A percentile compares a stretch with the other conserved stretches of the same genome.
Evolutionary conservation across 106 monocot genomes (phyloP).

Genomic region (Cymbidium sinense): DNA sequence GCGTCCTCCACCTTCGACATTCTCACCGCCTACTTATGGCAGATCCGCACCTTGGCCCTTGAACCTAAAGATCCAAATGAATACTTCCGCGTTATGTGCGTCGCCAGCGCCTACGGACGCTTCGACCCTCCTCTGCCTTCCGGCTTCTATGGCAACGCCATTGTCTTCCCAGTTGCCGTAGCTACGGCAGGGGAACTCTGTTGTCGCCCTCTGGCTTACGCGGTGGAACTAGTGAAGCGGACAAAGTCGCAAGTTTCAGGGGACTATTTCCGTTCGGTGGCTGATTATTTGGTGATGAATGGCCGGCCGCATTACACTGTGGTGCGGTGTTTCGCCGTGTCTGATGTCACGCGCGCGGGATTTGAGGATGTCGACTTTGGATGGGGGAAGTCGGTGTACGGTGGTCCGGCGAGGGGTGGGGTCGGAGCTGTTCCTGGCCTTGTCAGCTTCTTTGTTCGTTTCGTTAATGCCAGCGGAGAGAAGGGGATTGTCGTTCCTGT

Average conservation of each 20-base stretch:
- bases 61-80: conserved; percentile 11
- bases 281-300: conserved; percentile 45
- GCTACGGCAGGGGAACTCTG: conserved; percentile 31
- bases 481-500: conserved; percentile 44
- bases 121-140: conserved; percentile 17
- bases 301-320: conserved; percentile 42
- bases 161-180: conserved; percentile 42
- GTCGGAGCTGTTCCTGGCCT: conserved; percentile 43
- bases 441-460: conserved; percentile 44
- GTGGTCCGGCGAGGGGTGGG: conserved; percentile 41
- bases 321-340: conserved; percentile 33
- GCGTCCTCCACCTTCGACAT: conserved; percentile 21
- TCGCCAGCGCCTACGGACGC: conserved; percentile 33
- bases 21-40: conserved; percentile 34
- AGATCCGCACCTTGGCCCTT: conserved; percentile 22
- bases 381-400: conserved; percentile 56
- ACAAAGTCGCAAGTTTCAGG: conserved; percentile 36
- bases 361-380: conserved; percentile 49
- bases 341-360: conserved; percentile 50
- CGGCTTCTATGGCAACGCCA: conserved; percentile 74
- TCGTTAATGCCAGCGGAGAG: conserved; percentile 28
- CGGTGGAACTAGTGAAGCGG: conserved; percentile 35
- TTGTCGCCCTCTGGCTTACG: conserved; percentile 39
- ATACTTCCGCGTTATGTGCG: conserved; percentile 37
- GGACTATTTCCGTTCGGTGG: conserved; percentile 57